Percentiles rank a stretch among this genome's conserved stretches.
Conservation (phyloP, 2,329 filamentous ascomycete genomes). For the Neophaeococcomyces aloes region DNA sequence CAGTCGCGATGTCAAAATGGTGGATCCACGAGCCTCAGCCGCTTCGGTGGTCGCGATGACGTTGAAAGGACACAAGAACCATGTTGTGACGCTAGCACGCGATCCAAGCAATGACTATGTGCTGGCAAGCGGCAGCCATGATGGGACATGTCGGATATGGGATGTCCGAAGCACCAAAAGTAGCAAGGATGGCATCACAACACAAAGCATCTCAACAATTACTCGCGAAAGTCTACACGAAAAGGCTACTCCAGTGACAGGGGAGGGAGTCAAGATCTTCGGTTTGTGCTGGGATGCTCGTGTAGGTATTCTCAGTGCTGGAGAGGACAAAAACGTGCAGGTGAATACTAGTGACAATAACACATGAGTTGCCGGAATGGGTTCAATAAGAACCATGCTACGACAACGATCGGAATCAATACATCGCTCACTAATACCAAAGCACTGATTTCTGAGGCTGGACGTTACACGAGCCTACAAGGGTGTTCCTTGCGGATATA, state of each 20-base stretch:
- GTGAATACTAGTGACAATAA: constrained; percentile 51
- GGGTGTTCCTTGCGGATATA: no score
- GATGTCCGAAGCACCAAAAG: constrained; percentile 63
- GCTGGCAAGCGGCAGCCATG: constrained; percentile 81
- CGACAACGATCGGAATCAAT: no score
- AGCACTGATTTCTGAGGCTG: not conserved
- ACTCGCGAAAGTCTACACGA: constrained; percentile 60
- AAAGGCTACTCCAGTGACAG: constrained; percentile 55
- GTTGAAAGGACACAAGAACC: constrained; percentile 78
- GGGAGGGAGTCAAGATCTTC: constrained; percentile 85
- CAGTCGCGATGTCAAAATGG: constrained; percentile 78
- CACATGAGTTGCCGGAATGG: not conserved
- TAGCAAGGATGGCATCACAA: constrained; percentile 50
- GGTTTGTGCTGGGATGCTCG: constrained; percentile 73
- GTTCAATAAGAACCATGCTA: not conserved
- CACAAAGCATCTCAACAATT: constrained; percentile 66
- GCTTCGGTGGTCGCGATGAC: constrained; percentile 74
- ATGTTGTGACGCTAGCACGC: constrained; percentile 48
- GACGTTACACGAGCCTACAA: not conserved
- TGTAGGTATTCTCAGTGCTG: constrained; percentile 80
- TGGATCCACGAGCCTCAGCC: constrained; percentile 75
- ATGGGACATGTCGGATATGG: constrained; percentile 89
- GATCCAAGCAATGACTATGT: constrained; percentile 63
- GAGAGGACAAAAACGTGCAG: constrained; percentile 91
- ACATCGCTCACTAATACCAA: no score